These are phyloP conservation scores for Alternaria sp. DNA, from an alignment of 2,329 filamentous ascomycete genomes.

Conservation along the genomic window DNA sequence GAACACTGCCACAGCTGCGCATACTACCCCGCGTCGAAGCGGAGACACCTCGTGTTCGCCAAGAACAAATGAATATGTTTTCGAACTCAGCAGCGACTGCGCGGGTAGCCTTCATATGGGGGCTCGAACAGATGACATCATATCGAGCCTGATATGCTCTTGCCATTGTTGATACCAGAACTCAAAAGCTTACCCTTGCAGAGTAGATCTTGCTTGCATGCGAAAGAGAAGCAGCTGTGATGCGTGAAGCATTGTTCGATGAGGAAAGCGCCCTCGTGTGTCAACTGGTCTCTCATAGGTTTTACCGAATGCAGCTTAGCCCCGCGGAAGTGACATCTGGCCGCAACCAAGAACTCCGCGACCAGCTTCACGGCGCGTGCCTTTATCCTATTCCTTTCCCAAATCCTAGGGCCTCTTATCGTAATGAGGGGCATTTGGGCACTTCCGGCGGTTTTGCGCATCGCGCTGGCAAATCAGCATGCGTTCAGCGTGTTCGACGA, in stretches of 20 bases:
- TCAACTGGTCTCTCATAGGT: constrained; percentile 8
- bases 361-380: constrained; percentile 17
- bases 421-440: constrained; percentile 56
- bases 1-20: neutral
- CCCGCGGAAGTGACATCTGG: constrained; percentile 40
- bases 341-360: constrained; percentile 30
- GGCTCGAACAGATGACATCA: neutral
- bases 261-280: neutral
- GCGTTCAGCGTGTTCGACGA: constrained; percentile 89
- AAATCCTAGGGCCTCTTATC: neutral
- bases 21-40: neutral
- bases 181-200: neutral
- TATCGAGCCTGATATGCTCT: neutral
- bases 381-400: constrained; percentile 1
- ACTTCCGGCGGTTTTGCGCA: constrained; percentile 55
- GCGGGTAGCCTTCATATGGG: neutral
- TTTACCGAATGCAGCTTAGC: constrained; percentile 17
- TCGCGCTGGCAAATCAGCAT: constrained; percentile 61
- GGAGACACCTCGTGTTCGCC: neutral
- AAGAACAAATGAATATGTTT: neutral
- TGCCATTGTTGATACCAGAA: neutral
- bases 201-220: neutral
- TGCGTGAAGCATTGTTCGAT: neutral
- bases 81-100: neutral
- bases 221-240: neutral